A percentile compares a stretch with the other conserved stretches of the same genome.
phyloP scores from a whole-genome alignment of 331 rosid genomes.

The Malus hybrid region DNA sequence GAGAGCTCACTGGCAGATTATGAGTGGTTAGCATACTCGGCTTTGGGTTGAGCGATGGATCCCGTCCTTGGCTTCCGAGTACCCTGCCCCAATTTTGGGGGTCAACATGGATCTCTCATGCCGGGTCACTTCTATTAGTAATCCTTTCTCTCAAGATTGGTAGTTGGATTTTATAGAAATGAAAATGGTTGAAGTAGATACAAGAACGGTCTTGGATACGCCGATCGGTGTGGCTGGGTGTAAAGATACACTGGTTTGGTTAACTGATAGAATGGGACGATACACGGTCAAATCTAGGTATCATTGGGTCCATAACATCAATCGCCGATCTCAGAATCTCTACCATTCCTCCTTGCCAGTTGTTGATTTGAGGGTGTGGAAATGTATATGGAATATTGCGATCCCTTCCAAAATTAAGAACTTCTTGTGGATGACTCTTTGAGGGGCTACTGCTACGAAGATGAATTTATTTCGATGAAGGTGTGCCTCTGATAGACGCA shows the following conservation, averaged over 20 bases:
- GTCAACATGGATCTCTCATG: neutral
- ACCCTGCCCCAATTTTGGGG: accelerated
- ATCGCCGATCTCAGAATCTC: accelerated
- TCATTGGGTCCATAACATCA: neutral
- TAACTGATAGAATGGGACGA: too few relatives aligned
- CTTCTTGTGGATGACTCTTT: neutral
- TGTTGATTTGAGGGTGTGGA: neutral
- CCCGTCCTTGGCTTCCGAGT: accelerated
- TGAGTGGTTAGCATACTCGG: neutral
- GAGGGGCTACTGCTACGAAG: neutral
- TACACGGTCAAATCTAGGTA: neutral
- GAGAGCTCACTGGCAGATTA: neutral
- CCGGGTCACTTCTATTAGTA: accelerated
- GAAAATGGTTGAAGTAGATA: neutral
- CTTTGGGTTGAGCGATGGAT: neutral
- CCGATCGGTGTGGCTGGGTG: accelerated
- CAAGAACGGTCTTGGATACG: neutral
- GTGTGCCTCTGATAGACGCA: too few relatives aligned
- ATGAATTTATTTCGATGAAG: neutral
- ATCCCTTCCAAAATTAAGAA: neutral
- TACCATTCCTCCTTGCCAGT: accelerated
- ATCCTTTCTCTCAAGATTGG: too few relatives aligned
- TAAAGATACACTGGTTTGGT: neutral
- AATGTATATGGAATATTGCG: neutral
- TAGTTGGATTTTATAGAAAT: neutral